A percentile compares a stretch with the other conserved stretches of the same genome.
Conservation (phyloP, 192 early-diverging fungal genomes). For the Podila epigama region DNA sequence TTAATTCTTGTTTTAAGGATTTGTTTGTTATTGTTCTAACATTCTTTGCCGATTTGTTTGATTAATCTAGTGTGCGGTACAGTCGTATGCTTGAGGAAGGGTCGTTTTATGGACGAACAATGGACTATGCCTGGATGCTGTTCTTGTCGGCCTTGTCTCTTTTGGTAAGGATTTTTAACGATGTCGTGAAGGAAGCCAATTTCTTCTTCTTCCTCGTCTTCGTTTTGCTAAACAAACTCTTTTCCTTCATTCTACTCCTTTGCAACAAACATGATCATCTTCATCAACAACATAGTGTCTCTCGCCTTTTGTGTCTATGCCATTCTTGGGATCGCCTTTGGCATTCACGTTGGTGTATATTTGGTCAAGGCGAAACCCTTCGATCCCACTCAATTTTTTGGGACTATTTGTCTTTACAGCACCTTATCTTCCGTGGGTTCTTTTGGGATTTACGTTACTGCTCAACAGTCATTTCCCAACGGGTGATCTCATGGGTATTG, state of each 20-base stretch:
- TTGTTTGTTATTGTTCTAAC: background rate
- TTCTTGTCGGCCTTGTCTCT: constrained; percentile 67
- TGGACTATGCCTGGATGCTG: constrained; percentile 94
- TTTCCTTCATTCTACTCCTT: background rate
- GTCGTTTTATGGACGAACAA: constrained; percentile 85
- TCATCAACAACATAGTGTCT: constrained; percentile 22
- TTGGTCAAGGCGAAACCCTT: constrained; percentile 97
- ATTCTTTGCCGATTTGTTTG: no score
- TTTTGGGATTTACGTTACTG: constrained; percentile 88
- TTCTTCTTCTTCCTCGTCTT: no score
- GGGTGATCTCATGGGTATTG: constrained; percentile 84
- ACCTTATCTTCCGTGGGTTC: constrained; percentile 90
- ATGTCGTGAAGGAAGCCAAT: background rate
- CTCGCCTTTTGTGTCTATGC: constrained; percentile 62
- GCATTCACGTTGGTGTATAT: constrained; percentile 91
- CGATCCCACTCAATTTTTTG: constrained; percentile 85
- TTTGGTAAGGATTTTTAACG: constrained; percentile 53
- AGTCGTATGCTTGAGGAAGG: constrained; percentile 94
- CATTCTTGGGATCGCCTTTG: constrained; percentile 85
- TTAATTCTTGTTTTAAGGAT: background rate
- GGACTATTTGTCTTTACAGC: constrained; percentile 93
- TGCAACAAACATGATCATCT: background rate
- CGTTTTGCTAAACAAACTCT: constrained; percentile 7
- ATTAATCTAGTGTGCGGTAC: constrained; percentile 71
- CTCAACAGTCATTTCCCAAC: constrained; percentile 79